Base-by-base conservation (phyloP, 768 basidiomycete genomes). In the Galerina sulciceps region DNA sequence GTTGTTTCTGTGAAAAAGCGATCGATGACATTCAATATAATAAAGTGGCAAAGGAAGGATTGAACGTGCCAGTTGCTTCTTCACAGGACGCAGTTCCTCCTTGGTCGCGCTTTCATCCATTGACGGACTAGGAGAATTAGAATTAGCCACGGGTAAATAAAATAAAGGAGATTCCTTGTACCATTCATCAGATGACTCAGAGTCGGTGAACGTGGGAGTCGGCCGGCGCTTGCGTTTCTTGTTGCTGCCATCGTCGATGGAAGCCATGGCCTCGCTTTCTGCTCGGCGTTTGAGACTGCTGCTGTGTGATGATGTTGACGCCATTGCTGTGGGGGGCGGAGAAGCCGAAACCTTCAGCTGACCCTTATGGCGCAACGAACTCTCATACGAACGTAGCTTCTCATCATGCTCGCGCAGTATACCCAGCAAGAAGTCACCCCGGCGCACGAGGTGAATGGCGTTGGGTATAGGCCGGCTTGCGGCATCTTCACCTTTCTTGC, bases 131-230 rank as follows among this genome's bases (percentile, higher is more conserved):
- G 2, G 47, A 13, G 51, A 55, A 41, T 17, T 22, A 10, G 55
- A 56, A 47, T 66, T 22, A 65, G 54, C 49, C 53, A 52, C 34
- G 23, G 11, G 34, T 38, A 31, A 45, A 31, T 22, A 14, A 40
- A 46, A 58, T 20, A 22, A 36, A 1, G 20, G 37, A 20, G 31
- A 36, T 49, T 41, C 44, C 38, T 52, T 18, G 81, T 71, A 94
- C 91, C 93, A 95, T 74, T 93, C 91, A 55, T 94, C 94, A 6
- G 91, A 93, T 9, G 93, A 93, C 59, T 91, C 93, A 2, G 95
- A 96, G 70, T 95, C 94, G 0, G 96, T 98, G 71, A 95, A 98
- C 14, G 93, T 95, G 3, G 96, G 96, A 5, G 96, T 97, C n/a
- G 94, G 90, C 67, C 94, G 85, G 64, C 94, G 87, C 74, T 98